Evolutionary conservation across 2,329 filamentous ascomycete genomes (phyloP).

Genomic region (Aspergillus neotritici): DNA sequence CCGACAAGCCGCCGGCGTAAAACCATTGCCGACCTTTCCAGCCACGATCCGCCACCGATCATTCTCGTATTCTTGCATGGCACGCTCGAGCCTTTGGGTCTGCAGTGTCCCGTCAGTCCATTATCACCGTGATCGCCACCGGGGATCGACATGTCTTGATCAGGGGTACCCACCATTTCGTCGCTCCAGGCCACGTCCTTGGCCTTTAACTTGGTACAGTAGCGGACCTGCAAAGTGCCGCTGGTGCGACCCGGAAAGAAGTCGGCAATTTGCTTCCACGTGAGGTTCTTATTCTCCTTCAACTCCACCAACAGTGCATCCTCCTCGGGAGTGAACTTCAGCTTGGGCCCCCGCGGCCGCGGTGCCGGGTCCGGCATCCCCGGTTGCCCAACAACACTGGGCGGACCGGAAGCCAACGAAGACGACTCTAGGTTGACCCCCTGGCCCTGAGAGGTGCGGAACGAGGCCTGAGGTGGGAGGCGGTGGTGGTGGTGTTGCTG

Average conservation of each 20-base stretch:
- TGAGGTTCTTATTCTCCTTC: slow-evolving; percentile 90
- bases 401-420: slow-evolving; percentile 55
- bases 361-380: slow-evolving; percentile 83
- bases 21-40: slow-evolving; percentile 83
- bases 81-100: slow-evolving; percentile 36
- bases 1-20: slow-evolving; percentile 79
- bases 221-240: slow-evolving; percentile 85
- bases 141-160: neutral
- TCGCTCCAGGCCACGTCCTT: slow-evolving; percentile 93
- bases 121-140: neutral
- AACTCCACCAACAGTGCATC: slow-evolving; percentile 81
- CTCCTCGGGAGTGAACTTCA: slow-evolving; percentile 91
- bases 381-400: slow-evolving; percentile 78
- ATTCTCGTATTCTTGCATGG: slow-evolving; percentile 40
- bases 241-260: slow-evolving; percentile 90
- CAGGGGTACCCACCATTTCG: slow-evolving; percentile 62
- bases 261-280: slow-evolving; percentile 96
- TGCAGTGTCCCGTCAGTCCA: slow-evolving; percentile 17
- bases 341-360: slow-evolving; percentile 76
- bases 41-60: slow-evolving; percentile 91
- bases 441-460: slow-evolving; percentile 60
- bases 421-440: slow-evolving; percentile 45
- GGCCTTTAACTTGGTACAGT: slow-evolving; percentile 90
- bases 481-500: slow-evolving; percentile 75
- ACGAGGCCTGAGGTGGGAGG: slow-evolving; percentile 66